Conservation (phyloP, 805 yeast species). For the Zygotorulaspora sp. region DNA sequence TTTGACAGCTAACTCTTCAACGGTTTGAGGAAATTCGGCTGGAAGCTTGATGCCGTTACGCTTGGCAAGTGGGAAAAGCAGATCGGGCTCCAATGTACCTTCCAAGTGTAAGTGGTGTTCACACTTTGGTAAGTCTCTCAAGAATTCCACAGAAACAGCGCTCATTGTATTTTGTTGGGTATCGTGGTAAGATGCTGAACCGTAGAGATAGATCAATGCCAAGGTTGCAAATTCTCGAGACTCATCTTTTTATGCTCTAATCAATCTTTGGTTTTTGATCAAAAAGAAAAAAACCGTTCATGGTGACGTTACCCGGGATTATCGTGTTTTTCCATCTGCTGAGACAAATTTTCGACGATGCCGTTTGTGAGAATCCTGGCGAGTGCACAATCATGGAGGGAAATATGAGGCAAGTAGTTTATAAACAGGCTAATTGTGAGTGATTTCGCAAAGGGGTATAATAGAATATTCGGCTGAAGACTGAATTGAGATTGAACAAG, state of each 20-base stretch:
- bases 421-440: background rate
- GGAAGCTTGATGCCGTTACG: constrained; percentile 63
- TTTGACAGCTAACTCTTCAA: constrained; percentile 52
- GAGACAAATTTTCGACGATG: background rate
- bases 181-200: background rate
- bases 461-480: background rate
- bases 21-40: constrained; percentile 53
- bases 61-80: constrained; percentile 62
- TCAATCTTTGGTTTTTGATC: too few species aligned
- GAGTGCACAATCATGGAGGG: background rate
- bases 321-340: background rate
- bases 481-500: background rate
- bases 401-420: background rate
- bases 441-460: background rate
- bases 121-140: constrained; percentile 74
- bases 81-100: constrained; percentile 76
- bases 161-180: background rate
- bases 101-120: constrained; percentile 84
- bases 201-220: too few species aligned
- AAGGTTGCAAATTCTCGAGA: too few species aligned
- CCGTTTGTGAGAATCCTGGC: background rate
- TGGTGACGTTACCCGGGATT: background rate
- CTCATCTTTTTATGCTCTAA: too few species aligned
- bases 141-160: constrained; percentile 38
- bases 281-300: too few species aligned